phyloP scores from a whole-genome alignment of 768 basidiomycete species.

The Kockovaella imperatae region DNA sequence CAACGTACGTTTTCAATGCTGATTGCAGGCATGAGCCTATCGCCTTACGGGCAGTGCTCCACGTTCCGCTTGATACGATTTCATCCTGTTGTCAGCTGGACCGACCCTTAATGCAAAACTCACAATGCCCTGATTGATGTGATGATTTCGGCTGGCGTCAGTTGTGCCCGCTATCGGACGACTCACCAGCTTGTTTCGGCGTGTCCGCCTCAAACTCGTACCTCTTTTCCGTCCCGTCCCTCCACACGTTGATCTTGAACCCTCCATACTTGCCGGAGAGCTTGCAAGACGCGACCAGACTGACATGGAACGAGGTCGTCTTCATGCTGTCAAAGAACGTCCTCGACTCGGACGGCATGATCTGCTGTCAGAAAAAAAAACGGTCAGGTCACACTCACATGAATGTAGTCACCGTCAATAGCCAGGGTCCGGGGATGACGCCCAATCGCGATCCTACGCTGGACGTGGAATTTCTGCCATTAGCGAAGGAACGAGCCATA shows the following conservation, averaged over 20 bases:
- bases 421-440: conserved; percentile 85
- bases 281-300: conserved; percentile 72
- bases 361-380: conserved; percentile 48
- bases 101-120: conserved; percentile 1
- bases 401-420: conserved; percentile 89
- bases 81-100: conserved; percentile 20
- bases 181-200: conserved; percentile 67
- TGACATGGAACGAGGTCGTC: conserved; percentile 87
- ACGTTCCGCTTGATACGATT: conserved; percentile 24
- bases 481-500: conserved; percentile 6
- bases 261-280: conserved; percentile 53
- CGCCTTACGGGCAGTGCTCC: conserved; percentile 1
- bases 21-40: conserved; percentile 2
- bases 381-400: conserved; percentile 50
- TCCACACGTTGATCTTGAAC: conserved; percentile 80
- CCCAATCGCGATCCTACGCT: conserved; percentile 87
- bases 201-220: conserved; percentile 97
- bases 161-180: too few species aligned
- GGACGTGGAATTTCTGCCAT: conserved; percentile 77
- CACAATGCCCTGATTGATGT: conserved; percentile 25
- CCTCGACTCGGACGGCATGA: conserved; percentile 76
- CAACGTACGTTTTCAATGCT: neutral
- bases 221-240: conserved; percentile 65
- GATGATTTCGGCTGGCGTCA: conserved; percentile 26
- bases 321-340: conserved; percentile 81